phyloP scores from a whole-genome alignment of 1,284 basidiomycete genomes.

The Hemileia vastatrix region DNA sequence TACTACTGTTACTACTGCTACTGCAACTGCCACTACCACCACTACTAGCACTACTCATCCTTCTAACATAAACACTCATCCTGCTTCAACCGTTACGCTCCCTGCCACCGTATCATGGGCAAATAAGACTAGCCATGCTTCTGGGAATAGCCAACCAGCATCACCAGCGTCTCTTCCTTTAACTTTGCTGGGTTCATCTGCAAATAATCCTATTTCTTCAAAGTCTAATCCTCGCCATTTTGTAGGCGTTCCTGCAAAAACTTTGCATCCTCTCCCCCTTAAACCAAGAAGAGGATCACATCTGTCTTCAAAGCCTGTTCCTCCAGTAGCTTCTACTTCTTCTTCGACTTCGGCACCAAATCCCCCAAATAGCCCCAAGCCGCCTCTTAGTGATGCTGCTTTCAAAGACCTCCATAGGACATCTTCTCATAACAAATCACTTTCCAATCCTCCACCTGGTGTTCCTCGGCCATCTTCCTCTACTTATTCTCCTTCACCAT shows the following conservation, averaged over 20 bases:
- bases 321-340: neutral
- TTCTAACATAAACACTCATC: slow-evolving; percentile 2
- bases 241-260: neutral
- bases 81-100: slow-evolving; percentile 15
- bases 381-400: slow-evolving; percentile 9
- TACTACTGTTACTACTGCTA: no score
- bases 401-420: no score
- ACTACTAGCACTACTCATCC: slow-evolving; percentile 6
- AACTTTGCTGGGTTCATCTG: neutral
- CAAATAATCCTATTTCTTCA: neutral
- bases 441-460: slow-evolving; percentile 4
- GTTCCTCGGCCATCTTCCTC: neutral
- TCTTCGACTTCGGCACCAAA: neutral
- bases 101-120: slow-evolving; percentile 22
- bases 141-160: slow-evolving; percentile 14
- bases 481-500: neutral
- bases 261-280: slow-evolving; percentile 10
- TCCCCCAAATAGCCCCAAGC: neutral
- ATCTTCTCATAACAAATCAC: no score
- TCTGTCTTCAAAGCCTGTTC: neutral
- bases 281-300: slow-evolving; percentile 9
- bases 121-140: slow-evolving; percentile 8
- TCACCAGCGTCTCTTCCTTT: slow-evolving; percentile 12
- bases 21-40: no score
- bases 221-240: no score